Conservation (phyloP, 371 early-diverging fungal genomes). For the Choanephora cucurbitarum region DNA sequence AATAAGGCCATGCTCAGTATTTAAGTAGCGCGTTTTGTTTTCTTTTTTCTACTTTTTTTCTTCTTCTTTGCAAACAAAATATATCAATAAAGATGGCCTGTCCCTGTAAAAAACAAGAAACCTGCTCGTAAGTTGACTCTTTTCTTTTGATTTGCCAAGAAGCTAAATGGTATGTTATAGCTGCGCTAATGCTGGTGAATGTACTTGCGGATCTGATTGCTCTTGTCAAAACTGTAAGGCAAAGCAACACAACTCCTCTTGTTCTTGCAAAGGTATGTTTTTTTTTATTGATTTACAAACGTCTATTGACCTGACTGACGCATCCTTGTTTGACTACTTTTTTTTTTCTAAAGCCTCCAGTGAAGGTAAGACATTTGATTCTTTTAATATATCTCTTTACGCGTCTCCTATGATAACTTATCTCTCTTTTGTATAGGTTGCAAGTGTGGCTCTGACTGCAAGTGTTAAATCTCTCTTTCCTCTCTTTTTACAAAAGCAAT, state of each 20-base stretch:
- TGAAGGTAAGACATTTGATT: background rate
- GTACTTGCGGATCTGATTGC: conserved; percentile 23
- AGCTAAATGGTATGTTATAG: background rate
- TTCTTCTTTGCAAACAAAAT: conserved; percentile 5
- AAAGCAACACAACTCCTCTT: conserved; percentile 14
- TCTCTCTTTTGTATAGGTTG: background rate
- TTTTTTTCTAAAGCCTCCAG: background rate
- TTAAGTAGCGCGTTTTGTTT: background rate
- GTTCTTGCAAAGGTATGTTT: conserved; percentile 20
- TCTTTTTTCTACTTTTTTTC: background rate
- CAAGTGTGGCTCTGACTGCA: conserved; percentile 2
- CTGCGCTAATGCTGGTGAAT: conserved; percentile 13
- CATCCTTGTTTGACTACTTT: background rate
- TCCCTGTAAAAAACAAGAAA: conserved; percentile 24
- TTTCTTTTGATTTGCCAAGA: background rate
- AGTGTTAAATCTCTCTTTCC: background rate
- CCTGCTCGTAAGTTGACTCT: conserved; percentile 19
- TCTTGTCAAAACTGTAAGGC: conserved; percentile 18
- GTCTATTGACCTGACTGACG: background rate
- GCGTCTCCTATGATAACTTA: background rate
- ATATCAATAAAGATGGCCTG: conserved; percentile 23
- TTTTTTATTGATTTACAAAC: no score
- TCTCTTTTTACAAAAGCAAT: background rate
- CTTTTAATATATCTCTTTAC: no score
- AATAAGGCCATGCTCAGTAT: background rate